phyloP scores from a whole-genome alignment of 345 rosid genomes.

The Geranium rotundifolium region DNA sequence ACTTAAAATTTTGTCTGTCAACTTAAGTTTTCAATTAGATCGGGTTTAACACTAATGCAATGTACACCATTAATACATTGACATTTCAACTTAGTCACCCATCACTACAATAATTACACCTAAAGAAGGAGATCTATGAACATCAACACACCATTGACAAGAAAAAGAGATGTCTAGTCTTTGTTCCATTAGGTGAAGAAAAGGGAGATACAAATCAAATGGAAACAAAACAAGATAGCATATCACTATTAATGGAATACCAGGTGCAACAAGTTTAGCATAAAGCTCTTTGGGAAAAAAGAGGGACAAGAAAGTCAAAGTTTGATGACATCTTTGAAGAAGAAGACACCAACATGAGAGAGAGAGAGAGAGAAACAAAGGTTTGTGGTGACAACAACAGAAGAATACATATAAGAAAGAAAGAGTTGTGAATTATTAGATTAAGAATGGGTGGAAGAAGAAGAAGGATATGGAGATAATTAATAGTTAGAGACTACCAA shows the following conservation, averaged over 20 bases:
- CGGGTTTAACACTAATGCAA: neutral
- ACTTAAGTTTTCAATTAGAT: no score
- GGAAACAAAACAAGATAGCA: neutral
- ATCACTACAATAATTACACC: no score
- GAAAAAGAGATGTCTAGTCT: constrained; percentile 5
- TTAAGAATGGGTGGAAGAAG: neutral
- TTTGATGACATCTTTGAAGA: neutral
- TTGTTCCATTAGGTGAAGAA: constrained; percentile 4
- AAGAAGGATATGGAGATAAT: no score
- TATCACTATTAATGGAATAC: neutral
- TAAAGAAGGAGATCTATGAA: neutral
- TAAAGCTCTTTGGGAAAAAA: neutral
- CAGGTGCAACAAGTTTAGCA: neutral
- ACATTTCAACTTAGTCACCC: no score
- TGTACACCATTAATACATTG: no score
- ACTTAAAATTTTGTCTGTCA: no score
- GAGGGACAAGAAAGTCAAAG: neutral
- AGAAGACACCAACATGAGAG: neutral
- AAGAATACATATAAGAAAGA: neutral
- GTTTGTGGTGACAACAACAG: neutral
- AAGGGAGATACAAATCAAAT: neutral
- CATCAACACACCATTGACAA: neutral
- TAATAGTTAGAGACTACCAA: neutral
- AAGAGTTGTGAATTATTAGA: neutral
- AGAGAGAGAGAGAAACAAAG: neutral